phyloP scores from a whole-genome alignment of 345 rosid genomes.

The Brassica carinata region DNA sequence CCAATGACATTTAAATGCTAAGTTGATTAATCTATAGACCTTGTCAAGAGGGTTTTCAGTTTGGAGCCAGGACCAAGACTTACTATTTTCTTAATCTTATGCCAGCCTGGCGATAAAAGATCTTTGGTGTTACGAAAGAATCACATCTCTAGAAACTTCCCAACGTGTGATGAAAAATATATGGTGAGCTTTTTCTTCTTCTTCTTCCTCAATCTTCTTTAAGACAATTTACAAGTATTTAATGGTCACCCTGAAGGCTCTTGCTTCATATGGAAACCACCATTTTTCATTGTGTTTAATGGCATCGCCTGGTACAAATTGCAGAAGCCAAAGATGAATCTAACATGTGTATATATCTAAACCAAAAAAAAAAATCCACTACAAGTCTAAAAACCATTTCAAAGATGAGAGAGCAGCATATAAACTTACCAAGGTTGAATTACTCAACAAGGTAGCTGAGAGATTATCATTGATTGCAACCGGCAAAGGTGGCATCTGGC shows the following conservation, averaged over 20 bases:
- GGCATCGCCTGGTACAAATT: slow-evolving; percentile 16
- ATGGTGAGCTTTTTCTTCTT: background rate
- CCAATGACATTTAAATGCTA: slow-evolving; percentile 16
- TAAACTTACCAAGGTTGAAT: slow-evolving; percentile 55
- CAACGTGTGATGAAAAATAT: slow-evolving; percentile 6
- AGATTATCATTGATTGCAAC: slow-evolving; percentile 68
- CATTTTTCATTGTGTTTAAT: slow-evolving; percentile 27
- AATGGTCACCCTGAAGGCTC: slow-evolving; percentile 32
- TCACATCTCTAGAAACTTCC: slow-evolving; percentile 34
- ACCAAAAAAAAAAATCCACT: background rate
- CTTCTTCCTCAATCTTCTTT: slow-evolving; percentile 6
- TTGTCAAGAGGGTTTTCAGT: slow-evolving; percentile 21
- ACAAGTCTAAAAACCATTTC: background rate
- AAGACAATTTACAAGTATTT: slow-evolving; percentile 19
- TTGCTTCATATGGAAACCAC: slow-evolving; percentile 33
- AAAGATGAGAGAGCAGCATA: background rate
- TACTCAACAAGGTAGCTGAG: slow-evolving; percentile 58
- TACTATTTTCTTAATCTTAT: background rate
- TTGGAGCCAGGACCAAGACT: slow-evolving; percentile 8
- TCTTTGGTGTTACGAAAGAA: slow-evolving; percentile 15
- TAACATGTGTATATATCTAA: background rate
- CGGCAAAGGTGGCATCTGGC: slow-evolving; percentile 86
- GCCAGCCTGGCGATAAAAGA: background rate
- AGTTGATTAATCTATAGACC: slow-evolving; percentile 25
- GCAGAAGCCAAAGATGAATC: slow-evolving; percentile 7